These are phyloP conservation scores for Kazachstania martiniae DNA, from an alignment of 805 yeast genomes.

Conservation along the genomic window DNA sequence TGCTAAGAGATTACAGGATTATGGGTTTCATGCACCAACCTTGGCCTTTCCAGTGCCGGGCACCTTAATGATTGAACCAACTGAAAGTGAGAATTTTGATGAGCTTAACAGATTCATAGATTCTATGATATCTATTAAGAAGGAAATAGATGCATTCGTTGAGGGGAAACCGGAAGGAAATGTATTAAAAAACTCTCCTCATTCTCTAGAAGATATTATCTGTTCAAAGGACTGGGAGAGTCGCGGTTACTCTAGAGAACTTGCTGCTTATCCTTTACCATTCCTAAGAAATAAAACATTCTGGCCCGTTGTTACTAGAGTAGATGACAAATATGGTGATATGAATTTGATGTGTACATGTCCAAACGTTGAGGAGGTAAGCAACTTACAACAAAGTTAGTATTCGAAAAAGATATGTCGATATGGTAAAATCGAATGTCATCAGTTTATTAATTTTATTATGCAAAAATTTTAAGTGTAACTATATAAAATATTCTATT, in stretches of 20 bases:
- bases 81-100: conserved; percentile 82
- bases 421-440: too few relatives aligned
- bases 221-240: conserved; percentile 59
- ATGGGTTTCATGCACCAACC: conserved; percentile 98
- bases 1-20: conserved; percentile 94
- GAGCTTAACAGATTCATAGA: conserved; percentile 89
- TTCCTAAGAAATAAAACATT: conserved; percentile 64
- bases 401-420: too few relatives aligned
- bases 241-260: conserved; percentile 84
- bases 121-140: conserved; percentile 71
- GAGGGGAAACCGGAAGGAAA: conserved; percentile 54
- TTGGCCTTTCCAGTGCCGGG: conserved; percentile 98
- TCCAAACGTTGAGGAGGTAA: conserved; percentile 78
- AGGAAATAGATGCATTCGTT: conserved; percentile 67
- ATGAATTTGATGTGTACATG: conserved; percentile 88
- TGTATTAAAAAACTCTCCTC: conserved; percentile 86
- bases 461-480: too few relatives aligned
- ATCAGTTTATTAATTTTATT: too few relatives aligned
- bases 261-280: conserved; percentile 88
- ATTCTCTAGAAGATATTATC: conserved; percentile 70
- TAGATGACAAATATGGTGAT: conserved; percentile 93
- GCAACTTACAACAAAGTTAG: too few relatives aligned
- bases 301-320: conserved; percentile 92
- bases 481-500: too few relatives aligned
- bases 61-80: conserved; percentile 96